phyloP scores from a whole-genome alignment of 768 basidiomycete species.

The Clitopilus hobsonii region DNA sequence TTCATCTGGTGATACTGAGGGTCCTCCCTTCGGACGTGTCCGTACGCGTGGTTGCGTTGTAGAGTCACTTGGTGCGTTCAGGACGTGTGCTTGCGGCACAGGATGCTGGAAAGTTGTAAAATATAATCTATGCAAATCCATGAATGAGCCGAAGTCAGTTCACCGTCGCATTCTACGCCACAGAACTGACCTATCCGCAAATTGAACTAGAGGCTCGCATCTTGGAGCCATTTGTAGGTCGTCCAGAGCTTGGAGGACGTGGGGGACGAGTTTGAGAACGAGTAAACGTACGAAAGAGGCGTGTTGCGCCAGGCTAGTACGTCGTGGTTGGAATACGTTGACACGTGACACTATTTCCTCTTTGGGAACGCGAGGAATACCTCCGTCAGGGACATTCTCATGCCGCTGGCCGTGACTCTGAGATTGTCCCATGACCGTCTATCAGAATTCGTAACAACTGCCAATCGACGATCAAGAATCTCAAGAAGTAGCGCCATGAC shows the following conservation, averaged over 20 bases:
- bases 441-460: not conserved
- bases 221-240: conserved; percentile 34
- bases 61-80: conserved; percentile 57
- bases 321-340: conserved; percentile 12
- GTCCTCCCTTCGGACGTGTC: conserved; percentile 51
- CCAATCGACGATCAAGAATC: not conserved
- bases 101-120: conserved; percentile 88
- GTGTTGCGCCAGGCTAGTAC: conserved; percentile 11
- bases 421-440: not conserved
- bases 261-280: conserved; percentile 12
- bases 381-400: conserved; percentile 1
- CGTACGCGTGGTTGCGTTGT: conserved; percentile 59
- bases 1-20: conserved; percentile 67
- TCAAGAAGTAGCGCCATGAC: not conserved
- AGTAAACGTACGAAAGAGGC: conserved; percentile 18
- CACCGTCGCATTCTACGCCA: not conserved
- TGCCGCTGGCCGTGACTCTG: not conserved
- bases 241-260: conserved; percentile 10
- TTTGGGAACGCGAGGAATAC: conserved; percentile 6
- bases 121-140: conserved; percentile 54
- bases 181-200: conserved; percentile 63
- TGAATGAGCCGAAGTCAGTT: not conserved
- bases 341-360: conserved; percentile 16
- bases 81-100: conserved; percentile 54
- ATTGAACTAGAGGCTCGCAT: conserved; percentile 78